Conservation (phyloP, 352 stramenopile genomes). For the Globisporangium orthogonon region DNA sequence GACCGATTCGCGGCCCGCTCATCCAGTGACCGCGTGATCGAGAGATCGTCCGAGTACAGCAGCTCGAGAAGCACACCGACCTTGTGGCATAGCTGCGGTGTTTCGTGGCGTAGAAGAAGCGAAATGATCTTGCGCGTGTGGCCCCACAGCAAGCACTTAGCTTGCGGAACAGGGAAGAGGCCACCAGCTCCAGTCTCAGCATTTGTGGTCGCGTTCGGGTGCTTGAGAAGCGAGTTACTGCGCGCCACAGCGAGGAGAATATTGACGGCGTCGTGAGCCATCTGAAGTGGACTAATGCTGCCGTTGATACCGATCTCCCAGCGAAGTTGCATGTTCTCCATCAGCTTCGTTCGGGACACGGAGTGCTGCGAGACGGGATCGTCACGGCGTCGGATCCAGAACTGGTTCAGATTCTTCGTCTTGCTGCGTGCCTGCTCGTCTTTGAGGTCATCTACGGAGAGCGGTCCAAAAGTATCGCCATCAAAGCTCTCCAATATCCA, state of each 20-base stretch:
- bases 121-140: constrained; percentile 44
- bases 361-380: constrained; percentile 29
- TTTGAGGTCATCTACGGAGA: constrained; percentile 48
- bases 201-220: constrained; percentile 10
- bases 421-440: constrained; percentile 9
- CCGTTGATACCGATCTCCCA: constrained; percentile 71
- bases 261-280: constrained; percentile 62
- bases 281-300: constrained; percentile 35
- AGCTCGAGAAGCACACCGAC: constrained; percentile 55
- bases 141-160: constrained; percentile 41
- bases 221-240: constrained; percentile 46
- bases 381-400: constrained; percentile 25
- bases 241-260: constrained; percentile 54
- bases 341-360: constrained; percentile 25
- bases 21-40: constrained; percentile 14
- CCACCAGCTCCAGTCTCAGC: constrained; percentile 17
- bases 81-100: constrained; percentile 49
- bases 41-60: constrained; percentile 34
- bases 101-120: constrained; percentile 37
- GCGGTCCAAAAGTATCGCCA: constrained; percentile 21
- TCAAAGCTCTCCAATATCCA: constrained; percentile 35
- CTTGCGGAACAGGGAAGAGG: constrained; percentile 46
- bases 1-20: constrained; percentile 32
- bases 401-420: constrained; percentile 18
- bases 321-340: constrained; percentile 68